These are phyloP conservation scores for Artomyces pyxidatus DNA, from an alignment of 768 basidiomycete genomes.

Conservation along the genomic window DNA sequence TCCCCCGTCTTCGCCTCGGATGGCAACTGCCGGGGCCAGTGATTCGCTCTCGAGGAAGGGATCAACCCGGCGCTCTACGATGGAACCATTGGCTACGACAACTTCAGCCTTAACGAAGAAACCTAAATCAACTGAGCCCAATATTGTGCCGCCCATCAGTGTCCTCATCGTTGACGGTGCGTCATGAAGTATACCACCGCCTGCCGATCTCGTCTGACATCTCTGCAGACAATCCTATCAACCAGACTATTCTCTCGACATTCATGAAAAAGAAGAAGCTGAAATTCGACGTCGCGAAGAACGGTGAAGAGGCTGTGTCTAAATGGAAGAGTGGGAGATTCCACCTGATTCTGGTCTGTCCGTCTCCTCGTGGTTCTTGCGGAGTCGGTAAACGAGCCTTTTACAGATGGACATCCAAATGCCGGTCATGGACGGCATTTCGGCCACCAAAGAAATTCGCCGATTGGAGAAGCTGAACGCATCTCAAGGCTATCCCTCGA, in stretches of 20 bases:
- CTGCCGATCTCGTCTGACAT: neutral
- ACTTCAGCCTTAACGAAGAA: slow-evolving; percentile 34
- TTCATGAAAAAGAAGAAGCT: slow-evolving; percentile 96
- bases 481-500: slow-evolving; percentile 58
- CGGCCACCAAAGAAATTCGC: slow-evolving; percentile 94
- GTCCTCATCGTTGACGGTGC: slow-evolving; percentile 96
- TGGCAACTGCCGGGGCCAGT: neutral
- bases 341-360: slow-evolving; percentile 86
- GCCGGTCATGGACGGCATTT: slow-evolving; percentile 97
- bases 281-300: slow-evolving; percentile 88
- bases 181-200: slow-evolving; percentile 19
- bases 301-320: slow-evolving; percentile 91
- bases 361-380: neutral
- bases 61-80: slow-evolving; percentile 22
- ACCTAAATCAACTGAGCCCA: slow-evolving; percentile 47
- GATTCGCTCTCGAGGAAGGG: neutral
- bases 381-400: neutral
- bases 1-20: neutral
- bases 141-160: slow-evolving; percentile 92
- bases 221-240: slow-evolving; percentile 88
- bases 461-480: slow-evolving; percentile 66
- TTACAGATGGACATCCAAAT: slow-evolving; percentile 98
- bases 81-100: slow-evolving; percentile 21
- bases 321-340: slow-evolving; percentile 92
- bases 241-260: slow-evolving; percentile 94